Percentiles rank a stretch among this genome's conserved stretches.
phyloP scores from a whole-genome alignment of 164 flowering plant genomes.

The Umbellularia californica region DNA sequence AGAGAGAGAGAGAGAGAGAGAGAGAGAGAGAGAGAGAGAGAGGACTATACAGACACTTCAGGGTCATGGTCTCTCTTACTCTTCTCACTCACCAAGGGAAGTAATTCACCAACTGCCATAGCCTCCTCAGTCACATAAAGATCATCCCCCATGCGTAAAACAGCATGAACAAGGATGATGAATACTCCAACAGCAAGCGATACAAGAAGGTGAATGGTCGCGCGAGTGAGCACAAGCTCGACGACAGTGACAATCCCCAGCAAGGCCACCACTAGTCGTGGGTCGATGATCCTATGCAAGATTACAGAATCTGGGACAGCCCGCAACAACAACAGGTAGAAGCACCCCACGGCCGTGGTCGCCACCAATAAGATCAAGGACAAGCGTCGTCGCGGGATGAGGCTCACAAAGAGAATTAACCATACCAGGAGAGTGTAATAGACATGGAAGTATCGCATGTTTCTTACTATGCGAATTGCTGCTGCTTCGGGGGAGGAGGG shows the following conservation, averaged over 20 bases:
- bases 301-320: conserved; percentile 10
- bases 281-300: conserved; percentile 13
- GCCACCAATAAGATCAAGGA: conserved; percentile 15
- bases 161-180: conserved; percentile 27
- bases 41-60: too few relatives aligned
- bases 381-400: conserved; percentile 10
- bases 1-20: too few relatives aligned
- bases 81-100: too few relatives aligned
- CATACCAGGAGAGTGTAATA: conserved; percentile 17
- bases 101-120: conserved; percentile 9
- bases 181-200: conserved; percentile 18
- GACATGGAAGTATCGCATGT: conserved; percentile 9
- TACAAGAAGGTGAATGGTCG: conserved; percentile 22
- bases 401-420: conserved; percentile 20
- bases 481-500: conserved; percentile 27
- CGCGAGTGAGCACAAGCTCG: conserved; percentile 22
- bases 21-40: too few relatives aligned
- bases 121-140: conserved; percentile 12
- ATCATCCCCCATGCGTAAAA: conserved; percentile 15
- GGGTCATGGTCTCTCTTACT: too few relatives aligned
- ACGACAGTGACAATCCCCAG: conserved; percentile 9
- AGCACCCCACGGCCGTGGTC: conserved; percentile 11
- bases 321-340: conserved; percentile 12
- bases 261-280: conserved; percentile 14
- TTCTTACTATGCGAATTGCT: too few relatives aligned